Conservation (phyloP, 306 rosid genomes). For the Rubus parviflorus region DNA sequence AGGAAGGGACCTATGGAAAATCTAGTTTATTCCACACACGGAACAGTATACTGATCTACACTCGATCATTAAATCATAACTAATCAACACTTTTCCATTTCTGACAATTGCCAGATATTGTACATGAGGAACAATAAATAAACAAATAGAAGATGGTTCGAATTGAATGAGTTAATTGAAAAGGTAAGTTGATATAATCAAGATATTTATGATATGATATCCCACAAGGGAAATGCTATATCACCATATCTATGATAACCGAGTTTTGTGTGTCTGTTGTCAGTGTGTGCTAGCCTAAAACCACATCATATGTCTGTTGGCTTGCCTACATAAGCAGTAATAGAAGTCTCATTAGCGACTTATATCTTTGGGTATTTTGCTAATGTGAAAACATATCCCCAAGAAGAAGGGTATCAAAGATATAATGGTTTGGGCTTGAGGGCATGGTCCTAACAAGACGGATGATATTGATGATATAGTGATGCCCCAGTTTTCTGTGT, state of each 20-base stretch:
- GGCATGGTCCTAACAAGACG: background rate
- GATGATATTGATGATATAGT: background rate
- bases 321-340: background rate
- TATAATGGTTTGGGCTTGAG: background rate
- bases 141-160: background rate
- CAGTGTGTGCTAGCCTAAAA: background rate
- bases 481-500: background rate
- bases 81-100: background rate
- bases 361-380: background rate
- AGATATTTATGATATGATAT: background rate
- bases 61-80: background rate
- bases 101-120: background rate
- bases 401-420: background rate
- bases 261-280: background rate
- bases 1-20: background rate
- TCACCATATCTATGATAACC: background rate
- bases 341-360: background rate
- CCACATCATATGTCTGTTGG: constrained; percentile 2
- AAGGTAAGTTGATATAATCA: background rate
- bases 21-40: background rate
- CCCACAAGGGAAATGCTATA: background rate
- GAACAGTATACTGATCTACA: background rate
- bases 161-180: background rate
- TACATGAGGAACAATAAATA: background rate
- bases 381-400: background rate